A percentile compares a stretch with the other conserved stretches of the same genome.
phyloP scores from a whole-genome alignment of 1,284 basidiomycete species.

The Peniophora sp. region DNA sequence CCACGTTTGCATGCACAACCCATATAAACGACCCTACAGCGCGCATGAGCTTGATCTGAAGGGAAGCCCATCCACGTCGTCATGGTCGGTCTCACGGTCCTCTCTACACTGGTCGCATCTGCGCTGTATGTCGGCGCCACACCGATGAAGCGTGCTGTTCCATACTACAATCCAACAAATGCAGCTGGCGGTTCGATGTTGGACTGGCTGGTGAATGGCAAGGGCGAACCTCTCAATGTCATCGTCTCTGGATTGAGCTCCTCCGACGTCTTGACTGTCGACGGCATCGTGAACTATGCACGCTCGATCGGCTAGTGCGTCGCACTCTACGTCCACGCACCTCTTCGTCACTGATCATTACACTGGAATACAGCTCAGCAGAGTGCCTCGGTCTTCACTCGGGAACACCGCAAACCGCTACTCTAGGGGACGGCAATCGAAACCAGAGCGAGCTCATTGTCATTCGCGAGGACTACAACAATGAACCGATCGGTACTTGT shows the following conservation, averaged over 20 bases:
- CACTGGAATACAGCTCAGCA: slow-evolving; percentile 42
- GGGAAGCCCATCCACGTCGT: neutral
- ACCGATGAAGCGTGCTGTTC: slow-evolving; percentile 15
- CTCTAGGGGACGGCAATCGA: slow-evolving; percentile 65
- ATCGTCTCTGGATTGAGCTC: slow-evolving; percentile 60
- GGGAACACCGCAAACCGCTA: slow-evolving; percentile 54
- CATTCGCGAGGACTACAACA: slow-evolving; percentile 61
- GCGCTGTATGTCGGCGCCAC: neutral
- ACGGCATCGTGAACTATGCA: slow-evolving; percentile 51
- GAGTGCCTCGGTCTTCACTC: slow-evolving; percentile 68
- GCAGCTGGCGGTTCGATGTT: slow-evolving; percentile 46
- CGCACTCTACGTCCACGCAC: neutral
- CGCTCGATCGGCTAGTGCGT: slow-evolving; percentile 58
- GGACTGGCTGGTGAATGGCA: slow-evolving; percentile 33
- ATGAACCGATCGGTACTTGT: slow-evolving; percentile 51
- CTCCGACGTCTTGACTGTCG: slow-evolving; percentile 56
- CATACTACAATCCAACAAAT: slow-evolving; percentile 35
- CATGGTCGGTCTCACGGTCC: slow-evolving; percentile 10
- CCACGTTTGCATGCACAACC: slow-evolving; percentile 5
- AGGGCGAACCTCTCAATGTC: slow-evolving; percentile 68
- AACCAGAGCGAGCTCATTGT: slow-evolving; percentile 55
- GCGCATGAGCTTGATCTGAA: neutral
- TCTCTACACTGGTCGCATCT: slow-evolving; percentile 4
- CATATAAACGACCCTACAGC: neutral
- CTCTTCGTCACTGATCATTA: slow-evolving; percentile 2